Conservation (phyloP, 2,329 filamentous ascomycete genomes). For the Helotiales sp. region DNA sequence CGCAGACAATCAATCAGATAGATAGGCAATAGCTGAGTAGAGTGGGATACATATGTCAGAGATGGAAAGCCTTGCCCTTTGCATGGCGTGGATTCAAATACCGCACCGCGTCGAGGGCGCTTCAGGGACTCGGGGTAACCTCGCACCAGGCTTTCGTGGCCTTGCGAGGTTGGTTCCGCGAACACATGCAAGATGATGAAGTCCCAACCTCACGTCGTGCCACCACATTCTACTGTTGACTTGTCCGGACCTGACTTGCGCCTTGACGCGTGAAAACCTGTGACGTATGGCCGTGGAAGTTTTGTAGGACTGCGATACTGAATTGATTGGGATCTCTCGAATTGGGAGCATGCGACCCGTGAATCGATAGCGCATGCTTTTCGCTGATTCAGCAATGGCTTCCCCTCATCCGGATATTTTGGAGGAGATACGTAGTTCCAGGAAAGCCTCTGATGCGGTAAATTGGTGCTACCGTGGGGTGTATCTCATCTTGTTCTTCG, state of each 20-base stretch:
- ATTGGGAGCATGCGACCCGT: neutral
- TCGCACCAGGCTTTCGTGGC: conserved; percentile 1
- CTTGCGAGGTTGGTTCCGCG: neutral
- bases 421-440: neutral
- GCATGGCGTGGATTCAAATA: neutral
- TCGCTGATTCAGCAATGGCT: neutral
- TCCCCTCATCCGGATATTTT: neutral
- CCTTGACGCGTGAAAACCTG: neutral
- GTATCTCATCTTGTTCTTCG: neutral
- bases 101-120: conserved; percentile 1
- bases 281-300: neutral
- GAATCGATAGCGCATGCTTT: neutral
- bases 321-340: neutral
- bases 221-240: neutral
- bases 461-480: neutral
- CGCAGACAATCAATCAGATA: neutral
- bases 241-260: neutral
- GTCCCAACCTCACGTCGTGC: neutral
- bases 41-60: conserved; percentile 2
- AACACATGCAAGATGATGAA: neutral
- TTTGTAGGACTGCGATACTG: neutral
- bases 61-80: neutral
- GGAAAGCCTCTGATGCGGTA: neutral
- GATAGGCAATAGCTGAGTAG: neutral
- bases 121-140: neutral